phyloP scores from a whole-genome alignment of 2,329 filamentous ascomycete species.

The Penicillium italicum region DNA sequence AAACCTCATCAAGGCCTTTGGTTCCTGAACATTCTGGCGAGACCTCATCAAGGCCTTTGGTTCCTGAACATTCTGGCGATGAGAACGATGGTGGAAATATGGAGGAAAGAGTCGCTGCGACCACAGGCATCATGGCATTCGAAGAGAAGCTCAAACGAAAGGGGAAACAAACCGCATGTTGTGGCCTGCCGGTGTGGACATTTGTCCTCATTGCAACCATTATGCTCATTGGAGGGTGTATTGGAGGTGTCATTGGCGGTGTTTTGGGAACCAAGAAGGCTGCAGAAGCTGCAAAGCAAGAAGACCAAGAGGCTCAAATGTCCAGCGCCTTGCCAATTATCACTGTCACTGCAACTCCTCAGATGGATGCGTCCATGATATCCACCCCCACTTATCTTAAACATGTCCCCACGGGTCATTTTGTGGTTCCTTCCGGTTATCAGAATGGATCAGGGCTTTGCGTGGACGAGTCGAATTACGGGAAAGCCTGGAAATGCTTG shows the following conservation, averaged over 20 bases:
- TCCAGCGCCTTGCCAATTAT: slow-evolving; percentile 32
- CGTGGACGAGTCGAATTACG: slow-evolving; percentile 45
- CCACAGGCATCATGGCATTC: slow-evolving; percentile 40
- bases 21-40: slow-evolving; percentile 21
- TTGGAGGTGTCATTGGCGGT: slow-evolving; percentile 55
- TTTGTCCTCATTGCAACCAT: slow-evolving; percentile 47
- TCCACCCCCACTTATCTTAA: slow-evolving; percentile 43
- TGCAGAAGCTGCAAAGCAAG: slow-evolving; percentile 24
- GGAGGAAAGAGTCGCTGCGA: slow-evolving; percentile 21
- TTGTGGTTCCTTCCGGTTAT: slow-evolving; percentile 46
- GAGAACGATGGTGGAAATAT: slow-evolving; percentile 14
- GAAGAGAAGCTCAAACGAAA: slow-evolving; percentile 46
- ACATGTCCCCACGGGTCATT: slow-evolving; percentile 51
- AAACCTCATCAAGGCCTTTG: slow-evolving; percentile 32
- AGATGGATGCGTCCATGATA: slow-evolving; percentile 50
- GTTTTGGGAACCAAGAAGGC: slow-evolving; percentile 47
- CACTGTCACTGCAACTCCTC: slow-evolving; percentile 48
- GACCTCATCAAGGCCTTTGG: slow-evolving; percentile 31
- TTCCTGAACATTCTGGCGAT: slow-evolving; percentile 15
- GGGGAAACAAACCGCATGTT: slow-evolving; percentile 44
- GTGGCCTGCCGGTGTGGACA: slow-evolving; percentile 52
- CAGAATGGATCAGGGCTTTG: slow-evolving; percentile 50
- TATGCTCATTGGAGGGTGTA: slow-evolving; percentile 48
- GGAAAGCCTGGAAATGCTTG: slow-evolving; percentile 51
- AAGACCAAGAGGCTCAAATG: slow-evolving; percentile 17